A percentile compares a stretch with the other conserved stretches of the same genome.
Evolutionary conservation across 2,329 filamentous ascomycete species (phyloP).

Genomic region (Fusarium musae): DNA sequence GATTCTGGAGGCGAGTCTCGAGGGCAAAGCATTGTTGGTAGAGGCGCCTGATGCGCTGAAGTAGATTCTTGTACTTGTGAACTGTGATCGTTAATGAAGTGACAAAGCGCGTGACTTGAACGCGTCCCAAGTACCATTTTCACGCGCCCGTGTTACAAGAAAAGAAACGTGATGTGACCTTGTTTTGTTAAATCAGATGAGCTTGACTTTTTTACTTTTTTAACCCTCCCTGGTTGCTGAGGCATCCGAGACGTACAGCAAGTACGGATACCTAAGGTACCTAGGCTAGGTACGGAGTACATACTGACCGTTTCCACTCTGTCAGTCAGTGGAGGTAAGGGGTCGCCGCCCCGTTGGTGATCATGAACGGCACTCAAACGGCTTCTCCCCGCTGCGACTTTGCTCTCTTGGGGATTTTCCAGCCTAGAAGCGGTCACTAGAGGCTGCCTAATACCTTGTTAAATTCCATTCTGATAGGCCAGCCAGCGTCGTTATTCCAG

Average conservation of each 20-base stretch:
- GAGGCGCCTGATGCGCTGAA: constrained; percentile 34
- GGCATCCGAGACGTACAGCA: constrained; percentile 32
- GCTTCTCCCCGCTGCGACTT: constrained; percentile 19
- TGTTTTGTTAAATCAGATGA: constrained; percentile 35
- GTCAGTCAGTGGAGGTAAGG: constrained; percentile 21
- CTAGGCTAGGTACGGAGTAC: too few relatives aligned
- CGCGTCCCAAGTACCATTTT: constrained; percentile 23
- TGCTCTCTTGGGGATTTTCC: constrained; percentile 22
- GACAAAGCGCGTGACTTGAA: constrained; percentile 31
- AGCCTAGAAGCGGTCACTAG: constrained; percentile 15
- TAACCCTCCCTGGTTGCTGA: constrained; percentile 37
- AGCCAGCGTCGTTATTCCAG: neutral
- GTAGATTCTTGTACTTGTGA: constrained; percentile 4
- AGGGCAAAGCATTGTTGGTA: constrained; percentile 7
- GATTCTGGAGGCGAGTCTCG: constrained; percentile 27
- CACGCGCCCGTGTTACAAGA: constrained; percentile 31
- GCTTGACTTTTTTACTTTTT: neutral
- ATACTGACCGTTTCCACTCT: constrained; percentile 14
- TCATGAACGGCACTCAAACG: constrained; percentile 25
- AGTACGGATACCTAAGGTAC: neutral
- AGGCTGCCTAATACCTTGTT: constrained; percentile 28
- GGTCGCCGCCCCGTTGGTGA: constrained; percentile 17
- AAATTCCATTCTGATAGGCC: constrained; percentile 3
- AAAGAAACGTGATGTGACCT: constrained; percentile 33
- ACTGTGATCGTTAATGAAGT: constrained; percentile 1